Conservation (phyloP, 208 protist species). For the Lotmaria passim region DNA sequence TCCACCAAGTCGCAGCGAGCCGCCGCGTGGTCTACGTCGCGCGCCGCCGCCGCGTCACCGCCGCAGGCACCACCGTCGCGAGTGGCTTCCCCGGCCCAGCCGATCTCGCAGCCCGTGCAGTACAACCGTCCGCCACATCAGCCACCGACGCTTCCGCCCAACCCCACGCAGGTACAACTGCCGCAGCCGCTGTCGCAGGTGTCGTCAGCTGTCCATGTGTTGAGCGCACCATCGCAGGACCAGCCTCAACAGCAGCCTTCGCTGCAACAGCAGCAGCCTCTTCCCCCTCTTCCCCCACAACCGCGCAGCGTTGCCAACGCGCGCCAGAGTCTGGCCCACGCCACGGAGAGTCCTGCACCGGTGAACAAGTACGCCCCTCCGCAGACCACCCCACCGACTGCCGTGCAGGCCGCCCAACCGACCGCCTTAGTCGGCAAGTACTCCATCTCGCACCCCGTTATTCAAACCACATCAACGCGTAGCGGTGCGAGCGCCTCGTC, state of each 20-base stretch:
- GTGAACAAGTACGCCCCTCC: not conserved
- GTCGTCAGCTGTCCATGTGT: no score
- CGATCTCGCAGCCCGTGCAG: not conserved
- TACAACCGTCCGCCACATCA: constrained; percentile 7
- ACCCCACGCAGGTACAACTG: not conserved
- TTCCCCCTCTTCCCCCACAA: constrained; percentile 14
- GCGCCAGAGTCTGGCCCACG: not conserved
- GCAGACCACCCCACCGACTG: not conserved
- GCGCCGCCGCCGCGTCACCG: constrained; percentile 3
- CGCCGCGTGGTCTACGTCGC: not conserved
- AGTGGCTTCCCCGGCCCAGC: no score
- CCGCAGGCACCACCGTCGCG: not conserved
- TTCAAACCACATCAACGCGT: not conserved
- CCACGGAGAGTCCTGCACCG: not conserved
- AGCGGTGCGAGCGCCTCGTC: not conserved
- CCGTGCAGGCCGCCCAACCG: not conserved
- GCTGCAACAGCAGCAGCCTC: not conserved
- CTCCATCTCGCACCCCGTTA: constrained; percentile 9
- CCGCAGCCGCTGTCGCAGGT: not conserved
- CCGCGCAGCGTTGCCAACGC: constrained; percentile 26
- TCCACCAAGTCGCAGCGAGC: constrained; percentile 15
- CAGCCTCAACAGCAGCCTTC: not conserved
- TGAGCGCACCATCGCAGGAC: no score
- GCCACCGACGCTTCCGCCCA: not conserved
- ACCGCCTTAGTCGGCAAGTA: constrained; percentile 9